Conservation (phyloP, 164 flowering plant species). For the Piper longum region DNA sequence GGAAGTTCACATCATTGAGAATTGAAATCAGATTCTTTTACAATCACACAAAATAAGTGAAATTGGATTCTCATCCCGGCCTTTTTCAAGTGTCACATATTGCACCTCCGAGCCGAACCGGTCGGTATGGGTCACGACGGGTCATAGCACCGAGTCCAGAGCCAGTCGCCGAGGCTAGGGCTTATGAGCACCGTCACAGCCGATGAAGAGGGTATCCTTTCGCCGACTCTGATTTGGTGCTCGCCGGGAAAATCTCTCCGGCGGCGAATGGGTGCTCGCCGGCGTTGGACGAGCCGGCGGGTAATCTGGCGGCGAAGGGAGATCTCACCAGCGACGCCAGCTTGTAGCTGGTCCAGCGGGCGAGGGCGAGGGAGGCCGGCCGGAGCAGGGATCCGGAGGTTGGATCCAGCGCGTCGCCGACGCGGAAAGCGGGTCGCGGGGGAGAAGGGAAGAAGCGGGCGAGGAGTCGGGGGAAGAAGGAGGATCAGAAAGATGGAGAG, state of each 20-base stretch:
- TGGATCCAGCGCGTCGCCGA: background rate
- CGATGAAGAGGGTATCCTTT: too few species aligned
- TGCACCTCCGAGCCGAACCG: too few species aligned
- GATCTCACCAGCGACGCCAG: constrained; percentile 37
- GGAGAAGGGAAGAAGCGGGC: constrained; percentile 2
- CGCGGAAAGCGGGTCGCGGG: background rate
- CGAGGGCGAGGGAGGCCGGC: constrained; percentile 24
- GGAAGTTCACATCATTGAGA: too few species aligned
- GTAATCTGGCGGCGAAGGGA: background rate
- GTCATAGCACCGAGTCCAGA: too few species aligned
- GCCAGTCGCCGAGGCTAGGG: too few species aligned
- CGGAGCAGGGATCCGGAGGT: constrained; percentile 8
- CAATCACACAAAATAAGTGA: too few species aligned
- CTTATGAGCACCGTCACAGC: too few species aligned
- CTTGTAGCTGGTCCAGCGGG: constrained; percentile 42
- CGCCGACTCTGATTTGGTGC: too few species aligned
- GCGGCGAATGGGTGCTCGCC: background rate
- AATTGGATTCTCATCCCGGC: too few species aligned
- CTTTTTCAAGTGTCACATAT: too few species aligned
- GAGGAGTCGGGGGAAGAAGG: constrained; percentile 8
- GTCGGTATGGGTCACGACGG: too few species aligned
- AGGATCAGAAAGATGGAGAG: constrained; percentile 6
- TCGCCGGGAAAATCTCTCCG: background rate
- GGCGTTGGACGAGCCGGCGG: background rate
- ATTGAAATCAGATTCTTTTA: too few species aligned